phyloP scores from a whole-genome alignment of 331 rosid genomes.

The Pyracantha coccinea region DNA sequence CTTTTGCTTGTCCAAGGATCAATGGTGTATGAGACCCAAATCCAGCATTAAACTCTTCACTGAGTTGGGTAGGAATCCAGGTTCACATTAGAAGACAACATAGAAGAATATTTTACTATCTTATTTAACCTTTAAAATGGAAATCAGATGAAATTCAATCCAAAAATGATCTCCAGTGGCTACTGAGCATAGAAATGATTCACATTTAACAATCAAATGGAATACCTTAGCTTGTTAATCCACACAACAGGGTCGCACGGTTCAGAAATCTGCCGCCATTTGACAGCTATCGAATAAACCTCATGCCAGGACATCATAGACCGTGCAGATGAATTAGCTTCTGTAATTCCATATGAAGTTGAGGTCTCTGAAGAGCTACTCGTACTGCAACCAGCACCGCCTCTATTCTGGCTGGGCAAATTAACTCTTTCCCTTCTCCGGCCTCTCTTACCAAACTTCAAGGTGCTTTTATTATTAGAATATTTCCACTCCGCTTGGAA shows the following conservation, averaged over 20 bases:
- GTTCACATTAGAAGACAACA: neutral
- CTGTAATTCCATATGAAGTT: conserved; percentile 41
- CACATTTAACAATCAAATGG: neutral
- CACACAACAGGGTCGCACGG: conserved; percentile 98
- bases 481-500: conserved; percentile 66
- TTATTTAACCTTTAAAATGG: neutral
- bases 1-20: conserved; percentile 95
- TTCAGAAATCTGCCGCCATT: conserved; percentile 96
- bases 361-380: conserved; percentile 61
- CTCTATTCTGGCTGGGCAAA: conserved; percentile 79
- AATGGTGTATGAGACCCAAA: conserved; percentile 93
- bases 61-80: conserved; percentile 14
- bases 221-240: conserved; percentile 90
- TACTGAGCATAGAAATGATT: no score
- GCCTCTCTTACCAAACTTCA: conserved; percentile 65
- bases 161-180: no score
- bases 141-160: neutral
- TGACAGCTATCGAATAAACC: conserved; percentile 75
- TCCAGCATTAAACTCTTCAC: conserved; percentile 76
- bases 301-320: conserved; percentile 72
- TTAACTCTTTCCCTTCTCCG: conserved; percentile 71
- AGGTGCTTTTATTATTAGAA: conserved; percentile 60
- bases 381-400: conserved; percentile 94
- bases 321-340: conserved; percentile 57
- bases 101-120: neutral